phyloP scores from a whole-genome alignment of 2,329 filamentous ascomycete species.

The Fusarium sp. region DNA sequence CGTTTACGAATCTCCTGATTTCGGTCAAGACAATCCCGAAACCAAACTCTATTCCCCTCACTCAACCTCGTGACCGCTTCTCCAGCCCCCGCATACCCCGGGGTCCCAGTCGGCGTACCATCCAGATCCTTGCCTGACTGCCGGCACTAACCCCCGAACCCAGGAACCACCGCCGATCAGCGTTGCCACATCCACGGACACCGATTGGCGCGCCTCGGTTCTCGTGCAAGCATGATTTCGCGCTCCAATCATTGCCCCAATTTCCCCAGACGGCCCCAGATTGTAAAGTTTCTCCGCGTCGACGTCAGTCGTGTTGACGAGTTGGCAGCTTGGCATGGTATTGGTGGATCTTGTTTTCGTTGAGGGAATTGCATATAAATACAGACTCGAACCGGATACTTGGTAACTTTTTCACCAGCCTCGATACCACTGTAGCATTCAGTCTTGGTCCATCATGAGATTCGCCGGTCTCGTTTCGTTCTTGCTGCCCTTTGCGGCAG shows the following conservation, averaged over 20 bases:
- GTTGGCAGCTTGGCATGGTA: slow-evolving; percentile 4
- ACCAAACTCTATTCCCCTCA: slow-evolving; percentile 23
- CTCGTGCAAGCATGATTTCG: not conserved
- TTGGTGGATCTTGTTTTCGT: slow-evolving; percentile 1
- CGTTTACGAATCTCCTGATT: slow-evolving; percentile 21
- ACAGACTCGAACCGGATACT: not conserved
- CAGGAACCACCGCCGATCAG: slow-evolving; percentile 1
- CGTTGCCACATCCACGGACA: not conserved
- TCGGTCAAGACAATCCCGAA: slow-evolving; percentile 14
- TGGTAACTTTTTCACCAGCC: not conserved
- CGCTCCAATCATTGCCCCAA: slow-evolving; percentile 33
- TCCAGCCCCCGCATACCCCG: slow-evolving; percentile 19
- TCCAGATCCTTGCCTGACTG: slow-evolving; percentile 15
- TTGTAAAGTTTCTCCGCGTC: slow-evolving; percentile 30
- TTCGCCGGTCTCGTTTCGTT: slow-evolving; percentile 25
- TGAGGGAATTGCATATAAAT: slow-evolving; percentile 22
- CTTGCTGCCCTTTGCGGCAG: slow-evolving; percentile 29
- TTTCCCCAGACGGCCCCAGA: slow-evolving; percentile 29
- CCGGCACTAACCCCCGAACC: slow-evolving; percentile 11
- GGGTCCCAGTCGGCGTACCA: not conserved
- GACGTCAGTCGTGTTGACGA: not conserved
- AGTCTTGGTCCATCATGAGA: slow-evolving; percentile 23
- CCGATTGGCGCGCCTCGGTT: slow-evolving; percentile 32
- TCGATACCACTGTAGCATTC: slow-evolving; percentile 12
- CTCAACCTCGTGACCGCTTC: not conserved